Percentiles rank a stretch among this genome's conserved stretches.
Evolutionary conservation across 1,139 yeast genomes (phyloP).

Genomic region (Blastobotrys illinoisensis): DNA sequence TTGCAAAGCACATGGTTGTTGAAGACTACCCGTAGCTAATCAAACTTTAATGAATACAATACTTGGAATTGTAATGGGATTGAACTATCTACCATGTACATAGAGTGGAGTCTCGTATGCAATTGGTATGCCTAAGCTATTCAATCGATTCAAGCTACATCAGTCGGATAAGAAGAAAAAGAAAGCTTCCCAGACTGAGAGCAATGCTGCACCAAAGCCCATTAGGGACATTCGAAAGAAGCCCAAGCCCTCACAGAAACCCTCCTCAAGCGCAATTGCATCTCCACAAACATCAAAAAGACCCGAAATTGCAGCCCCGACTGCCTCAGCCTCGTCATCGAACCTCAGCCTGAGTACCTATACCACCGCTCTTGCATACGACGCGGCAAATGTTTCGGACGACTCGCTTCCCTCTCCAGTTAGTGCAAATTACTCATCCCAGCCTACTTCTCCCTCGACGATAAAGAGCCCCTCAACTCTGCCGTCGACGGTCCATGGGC

Average conservation of each 20-base stretch:
- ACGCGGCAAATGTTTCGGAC: not conserved
- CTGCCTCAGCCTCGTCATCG: not conserved
- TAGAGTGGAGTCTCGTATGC: not conserved
- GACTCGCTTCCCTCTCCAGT: not conserved
- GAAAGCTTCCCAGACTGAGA: not conserved
- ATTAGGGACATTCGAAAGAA: not conserved
- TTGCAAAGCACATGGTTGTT: too few species aligned
- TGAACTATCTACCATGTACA: not conserved
- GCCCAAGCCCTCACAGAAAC: not conserved
- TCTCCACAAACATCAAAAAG: not conserved
- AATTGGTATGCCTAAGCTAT: not conserved
- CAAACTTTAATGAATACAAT: too few species aligned
- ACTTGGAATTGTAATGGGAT: too few species aligned
- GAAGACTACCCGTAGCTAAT: too few species aligned
- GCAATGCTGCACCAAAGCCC: not conserved
- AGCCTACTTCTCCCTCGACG: not conserved
- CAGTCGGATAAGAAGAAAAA: not conserved
- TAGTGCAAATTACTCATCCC: not conserved
- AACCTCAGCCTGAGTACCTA: not conserved
- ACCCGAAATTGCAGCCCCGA: not conserved
- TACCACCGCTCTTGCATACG: not conserved
- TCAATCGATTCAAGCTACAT: not conserved
- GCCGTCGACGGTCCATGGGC: not conserved
- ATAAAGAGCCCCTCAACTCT: not conserved
- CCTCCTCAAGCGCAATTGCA: not conserved